Evolutionary conservation across 108 stramenopile species (phyloP), one percentile per base, ranked within the genome.

Genomic region (Cyclotella atomus): DNA sequence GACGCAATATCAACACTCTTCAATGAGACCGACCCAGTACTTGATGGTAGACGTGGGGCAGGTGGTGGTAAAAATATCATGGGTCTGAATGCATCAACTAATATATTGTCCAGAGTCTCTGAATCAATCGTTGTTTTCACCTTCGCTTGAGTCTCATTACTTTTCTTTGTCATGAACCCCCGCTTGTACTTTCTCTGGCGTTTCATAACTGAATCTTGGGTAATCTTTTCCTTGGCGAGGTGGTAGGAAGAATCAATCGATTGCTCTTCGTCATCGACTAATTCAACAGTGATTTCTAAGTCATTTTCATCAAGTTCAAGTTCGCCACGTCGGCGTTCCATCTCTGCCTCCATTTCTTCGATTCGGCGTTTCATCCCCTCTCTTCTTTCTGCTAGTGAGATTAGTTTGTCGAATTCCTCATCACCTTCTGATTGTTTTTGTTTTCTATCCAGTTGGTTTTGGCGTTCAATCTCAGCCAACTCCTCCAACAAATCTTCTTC

Each of bases 61-160:
- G 87, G 79, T 2, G 93, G 91, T 14, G 92, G 92, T 47, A 88
- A 68, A 50, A 72, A 90, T 19, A 94, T 45, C 64, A 85, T 77
- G 16, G 89, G 85, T 33, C 45, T 73, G 81, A 91, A 91, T 30
- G 90, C 90, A 19, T 78, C 36, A n/a, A 84, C 28, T 15, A 93
- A 77, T 15, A 75, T 67, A 25, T 56, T 36, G 25, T 79, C 76
- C 67, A 78, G 29, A 15, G 70, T 63, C 9, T 55, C 35, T 8
- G 80, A 59, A 17, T 60, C 45, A 17, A 84, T 70, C 35, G 71
- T 65, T 25, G 74, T 80, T 65, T 16, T 24, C 27, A 60, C 52
- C 20, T 8, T 16, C 19, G 17, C 7, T 2, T 45, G 15, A 33
- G 43, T 47, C 21, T 35, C 29, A 41, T 64, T 61, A 1, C 21